These are phyloP conservation scores for Colletotrichum filicis DNA, from an alignment of 2,329 filamentous ascomycete genomes.

Conservation along the genomic window DNA sequence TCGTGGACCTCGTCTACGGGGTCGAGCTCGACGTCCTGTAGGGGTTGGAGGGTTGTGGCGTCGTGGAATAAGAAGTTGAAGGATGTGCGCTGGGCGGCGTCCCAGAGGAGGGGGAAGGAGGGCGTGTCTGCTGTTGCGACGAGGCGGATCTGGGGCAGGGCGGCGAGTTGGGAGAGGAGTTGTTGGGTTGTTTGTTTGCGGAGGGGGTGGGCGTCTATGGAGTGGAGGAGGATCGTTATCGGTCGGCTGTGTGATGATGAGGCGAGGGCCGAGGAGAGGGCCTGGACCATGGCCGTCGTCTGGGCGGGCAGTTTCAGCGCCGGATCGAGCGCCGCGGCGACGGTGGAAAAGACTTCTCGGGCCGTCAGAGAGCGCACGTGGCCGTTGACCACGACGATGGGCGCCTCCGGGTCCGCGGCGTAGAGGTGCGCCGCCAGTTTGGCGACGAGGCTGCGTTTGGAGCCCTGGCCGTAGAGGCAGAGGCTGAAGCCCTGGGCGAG, in stretches of 20 bases:
- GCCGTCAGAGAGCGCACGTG: constrained; percentile 76
- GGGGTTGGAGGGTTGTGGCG: constrained; percentile 87
- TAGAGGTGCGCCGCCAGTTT: constrained; percentile 80
- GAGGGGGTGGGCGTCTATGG: constrained; percentile 82
- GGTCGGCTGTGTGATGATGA: constrained; percentile 48
- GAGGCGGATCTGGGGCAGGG: constrained; percentile 77
- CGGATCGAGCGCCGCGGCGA: constrained; percentile 72
- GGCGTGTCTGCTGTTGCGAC: constrained; percentile 88
- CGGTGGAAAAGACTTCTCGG: constrained; percentile 75
- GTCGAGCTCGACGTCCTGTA: constrained; percentile 74
- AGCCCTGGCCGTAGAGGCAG: constrained; percentile 93
- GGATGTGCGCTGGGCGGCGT: constrained; percentile 82
- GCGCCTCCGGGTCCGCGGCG: constrained; percentile 57
- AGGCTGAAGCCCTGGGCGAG: constrained; percentile 87
- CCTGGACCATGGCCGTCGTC: constrained; percentile 74
- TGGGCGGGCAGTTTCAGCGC: constrained; percentile 65
- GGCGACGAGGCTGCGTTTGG: constrained; percentile 81
- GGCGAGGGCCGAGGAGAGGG: constrained; percentile 71
- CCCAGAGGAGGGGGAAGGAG: constrained; percentile 89
- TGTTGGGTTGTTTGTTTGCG: constrained; percentile 77
- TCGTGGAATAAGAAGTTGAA: constrained; percentile 94
- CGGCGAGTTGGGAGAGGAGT: constrained; percentile 79
- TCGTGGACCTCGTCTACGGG: constrained; percentile 92
- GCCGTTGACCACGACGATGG: constrained; percentile 88
- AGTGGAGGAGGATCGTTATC: constrained; percentile 82